Evolutionary conservation across 176 grass and related monocot genomes (phyloP).

Genomic region (Leersia perrieri): DNA sequence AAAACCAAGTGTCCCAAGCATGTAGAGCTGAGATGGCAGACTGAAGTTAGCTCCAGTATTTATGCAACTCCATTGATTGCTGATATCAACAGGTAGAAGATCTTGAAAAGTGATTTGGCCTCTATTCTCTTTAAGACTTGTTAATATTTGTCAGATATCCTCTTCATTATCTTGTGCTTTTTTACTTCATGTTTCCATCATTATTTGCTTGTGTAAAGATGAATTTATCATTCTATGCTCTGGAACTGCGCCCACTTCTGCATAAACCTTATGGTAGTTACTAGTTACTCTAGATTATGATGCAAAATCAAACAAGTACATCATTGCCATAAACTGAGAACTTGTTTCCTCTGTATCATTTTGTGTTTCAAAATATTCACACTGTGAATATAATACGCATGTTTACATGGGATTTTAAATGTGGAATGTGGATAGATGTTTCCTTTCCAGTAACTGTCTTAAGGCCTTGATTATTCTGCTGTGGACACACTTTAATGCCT

Average conservation of each 20-base stretch:
- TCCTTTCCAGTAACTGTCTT: not conserved
- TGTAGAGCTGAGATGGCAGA: conserved; percentile 94
- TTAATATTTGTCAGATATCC: conserved; percentile 21
- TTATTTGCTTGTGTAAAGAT: not conserved
- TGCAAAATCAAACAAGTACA: conserved; percentile 3
- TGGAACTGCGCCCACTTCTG: not conserved
- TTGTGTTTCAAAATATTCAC: not conserved
- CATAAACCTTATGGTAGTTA: conserved; percentile 2
- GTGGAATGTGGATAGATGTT: not conserved
- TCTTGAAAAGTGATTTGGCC: conserved; percentile 3
- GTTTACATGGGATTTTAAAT: not conserved
- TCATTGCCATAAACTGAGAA: not conserved
- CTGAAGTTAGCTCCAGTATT: conserved; percentile 98
- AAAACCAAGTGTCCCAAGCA: conserved; percentile 76
- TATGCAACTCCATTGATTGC: conserved; percentile 88
- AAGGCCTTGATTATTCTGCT: conserved; percentile 19
- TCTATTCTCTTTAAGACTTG: conserved; percentile 9
- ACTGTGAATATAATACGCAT: conserved; percentile 3
- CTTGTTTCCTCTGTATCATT: not conserved
- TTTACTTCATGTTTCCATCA: conserved; percentile 13
- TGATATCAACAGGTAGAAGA: conserved; percentile 92
- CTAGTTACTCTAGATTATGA: conserved; percentile 1
- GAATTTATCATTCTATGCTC: not conserved
- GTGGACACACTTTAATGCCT: conserved; percentile 5
- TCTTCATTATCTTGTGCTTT: not conserved